Base-by-base conservation (phyloP, 345 rosid species). In the Raphanus raphanistrum region DNA sequence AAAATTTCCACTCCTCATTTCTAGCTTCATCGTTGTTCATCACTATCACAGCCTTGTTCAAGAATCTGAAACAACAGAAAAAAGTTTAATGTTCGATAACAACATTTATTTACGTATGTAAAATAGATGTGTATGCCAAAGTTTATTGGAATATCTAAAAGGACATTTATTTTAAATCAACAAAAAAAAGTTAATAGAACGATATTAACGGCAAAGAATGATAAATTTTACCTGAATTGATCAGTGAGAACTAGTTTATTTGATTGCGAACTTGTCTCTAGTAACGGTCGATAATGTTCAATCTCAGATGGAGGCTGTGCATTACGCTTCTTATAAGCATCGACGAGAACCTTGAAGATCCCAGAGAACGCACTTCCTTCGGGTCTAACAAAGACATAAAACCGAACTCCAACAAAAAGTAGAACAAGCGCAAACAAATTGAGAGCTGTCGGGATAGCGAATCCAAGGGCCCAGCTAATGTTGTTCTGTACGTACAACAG, bases 401-500 rank as follows among this genome's bases (percentile, higher is more conserved):
- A 50, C 77, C 70, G 90, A 2, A 69, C 85, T 2, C 98, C 98
- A 35, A 83, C 3, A 31, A 87, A 79, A 76, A 88, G 87, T 16
- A 92, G 36, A 28, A 83, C n/a, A 45, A 92, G 84, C 1, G 96
- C 82, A n/a, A 54, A 45, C 28, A 75, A 4, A 89, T 90, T 89
- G 35, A 85, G 84, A 65, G 52, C 11, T 1, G 97, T 86, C 21
- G 97, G 98, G 1, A 94, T 87, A 0, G 87, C 91, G 63, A 92
- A 92, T 0, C 98, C 98, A 2, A 85, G 9, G 4, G 77, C 85
- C 98, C 97, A 94, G 55, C 97, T 92, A 12, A 94, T 62, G 6
- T 87, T 77, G 74, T 88, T 86, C 73, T 94, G 98, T 71, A 94
- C 65, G 68, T 94, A 94, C 15, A 92, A 85, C 71, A 94, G 82